These are phyloP conservation scores for Achaetomium macrosporum DNA, from an alignment of 2,329 filamentous ascomycete genomes.

Conservation along the genomic window DNA sequence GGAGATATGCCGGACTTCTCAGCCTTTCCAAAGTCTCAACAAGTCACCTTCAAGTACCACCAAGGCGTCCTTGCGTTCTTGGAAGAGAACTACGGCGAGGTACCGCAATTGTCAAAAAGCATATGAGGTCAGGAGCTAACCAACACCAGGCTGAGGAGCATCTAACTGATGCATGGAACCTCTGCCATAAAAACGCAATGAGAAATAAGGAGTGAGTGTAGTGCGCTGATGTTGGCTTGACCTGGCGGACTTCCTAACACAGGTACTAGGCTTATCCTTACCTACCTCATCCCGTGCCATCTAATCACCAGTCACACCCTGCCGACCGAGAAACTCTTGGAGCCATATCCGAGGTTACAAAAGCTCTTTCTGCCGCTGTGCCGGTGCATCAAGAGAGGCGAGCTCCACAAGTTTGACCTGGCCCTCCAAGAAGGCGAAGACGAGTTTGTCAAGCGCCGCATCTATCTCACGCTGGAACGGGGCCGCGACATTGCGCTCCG, in stretches of 20 bases:
- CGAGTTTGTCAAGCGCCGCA: conserved; percentile 87
- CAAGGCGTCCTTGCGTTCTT: conserved; percentile 89
- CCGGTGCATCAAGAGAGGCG: conserved; percentile 71
- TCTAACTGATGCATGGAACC: conserved; percentile 72
- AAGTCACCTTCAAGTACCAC: conserved; percentile 95
- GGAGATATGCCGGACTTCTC: conserved; percentile 76
- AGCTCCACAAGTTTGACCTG: conserved; percentile 76
- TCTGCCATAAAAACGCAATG: conserved; percentile 66
- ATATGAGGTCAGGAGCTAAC: background rate
- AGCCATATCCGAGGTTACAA: conserved; percentile 69
- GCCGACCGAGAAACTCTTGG: conserved; percentile 65
- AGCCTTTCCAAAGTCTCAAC: conserved; percentile 79
- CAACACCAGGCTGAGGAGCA: conserved; percentile 63
- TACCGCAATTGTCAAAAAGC: conserved; percentile 28
- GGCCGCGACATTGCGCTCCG: conserved; percentile 86
- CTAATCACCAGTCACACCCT: conserved; percentile 83
- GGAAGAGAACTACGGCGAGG: conserved; percentile 84
- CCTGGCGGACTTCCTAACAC: conserved; percentile 1
- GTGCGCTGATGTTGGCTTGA: background rate
- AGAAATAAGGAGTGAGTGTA: conserved; percentile 71
- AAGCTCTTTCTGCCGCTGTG: conserved; percentile 72
- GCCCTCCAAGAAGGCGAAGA: conserved; percentile 77
- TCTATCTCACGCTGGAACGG: conserved; percentile 90
- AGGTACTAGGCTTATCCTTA: conserved; percentile 68
- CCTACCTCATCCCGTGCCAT: conserved; percentile 89